Evolutionary conservation across 2,329 filamentous ascomycete species (phyloP).

Genomic region (Paramyrothecium sp.): DNA sequence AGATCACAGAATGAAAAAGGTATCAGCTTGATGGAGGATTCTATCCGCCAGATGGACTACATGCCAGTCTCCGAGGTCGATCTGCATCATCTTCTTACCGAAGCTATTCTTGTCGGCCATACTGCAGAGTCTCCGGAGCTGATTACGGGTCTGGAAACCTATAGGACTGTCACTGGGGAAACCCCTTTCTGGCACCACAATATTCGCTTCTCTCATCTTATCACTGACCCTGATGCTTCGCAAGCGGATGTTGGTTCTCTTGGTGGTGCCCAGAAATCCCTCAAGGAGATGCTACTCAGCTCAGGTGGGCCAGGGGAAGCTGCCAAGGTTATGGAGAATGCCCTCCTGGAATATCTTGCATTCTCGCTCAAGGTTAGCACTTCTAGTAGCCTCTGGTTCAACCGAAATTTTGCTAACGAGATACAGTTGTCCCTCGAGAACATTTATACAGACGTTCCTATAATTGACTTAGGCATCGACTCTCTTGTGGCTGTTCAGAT

Average conservation of each 20-base stretch:
- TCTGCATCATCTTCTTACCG: constrained; percentile 38
- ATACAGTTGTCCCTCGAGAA: neutral
- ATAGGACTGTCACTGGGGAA: too few species aligned
- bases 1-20: neutral
- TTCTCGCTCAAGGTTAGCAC: neutral
- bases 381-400: too few species aligned
- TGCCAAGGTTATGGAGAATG: neutral
- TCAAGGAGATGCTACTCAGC: neutral
- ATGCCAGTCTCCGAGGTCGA: constrained; percentile 22
- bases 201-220: neutral
- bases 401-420: too few species aligned
- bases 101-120: constrained; percentile 34
- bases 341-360: neutral
- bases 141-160: constrained; percentile 17
- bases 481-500: constrained; percentile 9
- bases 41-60: constrained; percentile 8
- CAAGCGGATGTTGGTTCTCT: neutral
- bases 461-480: neutral
- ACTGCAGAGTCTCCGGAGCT: constrained; percentile 7
- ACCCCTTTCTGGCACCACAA: neutral
- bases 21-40: neutral
- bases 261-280: neutral
- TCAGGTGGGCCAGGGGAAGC: neutral
- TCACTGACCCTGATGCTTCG: neutral
- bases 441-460: neutral